Percentiles rank a stretch among this genome's conserved stretches.
phyloP scores from a whole-genome alignment of 2,329 filamentous ascomycete species.

The Pestalotiopsis fici region DNA sequence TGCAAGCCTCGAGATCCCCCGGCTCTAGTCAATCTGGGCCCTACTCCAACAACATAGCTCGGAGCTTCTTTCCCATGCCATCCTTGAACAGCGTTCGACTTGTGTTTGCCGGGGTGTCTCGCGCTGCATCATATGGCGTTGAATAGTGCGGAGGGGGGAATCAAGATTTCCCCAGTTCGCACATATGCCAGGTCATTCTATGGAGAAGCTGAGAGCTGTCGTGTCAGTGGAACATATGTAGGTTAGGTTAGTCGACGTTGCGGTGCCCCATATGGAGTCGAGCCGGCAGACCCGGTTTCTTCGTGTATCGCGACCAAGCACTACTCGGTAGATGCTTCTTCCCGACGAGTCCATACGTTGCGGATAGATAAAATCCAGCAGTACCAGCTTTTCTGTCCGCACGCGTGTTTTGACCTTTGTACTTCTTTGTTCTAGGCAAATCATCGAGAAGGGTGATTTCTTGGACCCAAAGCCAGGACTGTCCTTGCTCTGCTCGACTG shows the following conservation, averaged over 20 bases:
- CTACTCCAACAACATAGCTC: not conserved
- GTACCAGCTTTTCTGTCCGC: too few relatives aligned
- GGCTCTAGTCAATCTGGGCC: not conserved
- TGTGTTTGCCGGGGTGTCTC: slow-evolving; percentile 1
- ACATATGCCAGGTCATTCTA: not conserved
- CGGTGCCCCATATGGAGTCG: not conserved
- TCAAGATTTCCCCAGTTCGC: not conserved
- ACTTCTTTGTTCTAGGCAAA: too few relatives aligned
- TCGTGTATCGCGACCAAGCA: not conserved
- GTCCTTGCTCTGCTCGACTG: not conserved
- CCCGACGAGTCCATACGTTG: not conserved
- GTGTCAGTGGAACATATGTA: not conserved
- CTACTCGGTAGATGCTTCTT: not conserved
- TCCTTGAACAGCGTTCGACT: not conserved
- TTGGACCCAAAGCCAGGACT: too few relatives aligned
- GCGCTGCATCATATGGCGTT: slow-evolving; percentile 2
- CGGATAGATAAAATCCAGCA: too few relatives aligned
- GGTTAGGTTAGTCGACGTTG: not conserved
- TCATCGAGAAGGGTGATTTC: too few relatives aligned
- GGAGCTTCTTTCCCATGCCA: not conserved
- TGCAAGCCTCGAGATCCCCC: not conserved
- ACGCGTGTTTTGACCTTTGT: too few relatives aligned
- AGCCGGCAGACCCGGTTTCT: not conserved
- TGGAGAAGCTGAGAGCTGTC: too few relatives aligned
- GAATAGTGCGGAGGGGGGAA: not conserved